These are phyloP conservation scores for Teratosphaeria destructans DNA, from an alignment of 2,329 filamentous ascomycete species.

Conservation along the genomic window DNA sequence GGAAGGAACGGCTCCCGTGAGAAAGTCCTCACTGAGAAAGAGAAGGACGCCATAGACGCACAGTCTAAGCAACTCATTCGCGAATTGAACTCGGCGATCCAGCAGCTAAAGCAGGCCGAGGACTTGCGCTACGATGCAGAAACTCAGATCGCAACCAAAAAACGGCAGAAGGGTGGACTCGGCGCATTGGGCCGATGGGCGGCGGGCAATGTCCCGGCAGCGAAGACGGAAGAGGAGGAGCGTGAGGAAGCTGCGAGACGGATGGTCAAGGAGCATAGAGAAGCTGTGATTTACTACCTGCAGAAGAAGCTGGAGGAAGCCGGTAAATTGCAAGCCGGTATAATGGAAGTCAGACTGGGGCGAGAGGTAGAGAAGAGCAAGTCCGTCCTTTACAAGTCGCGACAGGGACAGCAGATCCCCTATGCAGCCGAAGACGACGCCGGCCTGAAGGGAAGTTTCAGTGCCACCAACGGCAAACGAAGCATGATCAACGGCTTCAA, in stretches of 20 bases:
- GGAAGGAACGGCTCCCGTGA: slow-evolving; percentile 17
- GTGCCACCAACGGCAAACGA: background rate
- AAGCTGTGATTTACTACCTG: slow-evolving; percentile 76
- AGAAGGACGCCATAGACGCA: slow-evolving; percentile 79
- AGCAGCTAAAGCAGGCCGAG: slow-evolving; percentile 70
- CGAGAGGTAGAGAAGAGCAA: slow-evolving; percentile 83
- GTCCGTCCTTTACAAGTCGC: slow-evolving; percentile 63
- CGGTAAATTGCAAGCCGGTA: slow-evolving; percentile 67
- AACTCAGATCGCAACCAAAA: slow-evolving; percentile 58
- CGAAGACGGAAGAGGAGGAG: slow-evolving; percentile 56
- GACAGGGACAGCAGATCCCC: slow-evolving; percentile 12
- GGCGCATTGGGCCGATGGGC: slow-evolving; percentile 62
- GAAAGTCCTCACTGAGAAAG: slow-evolving; percentile 60
- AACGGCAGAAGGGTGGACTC: slow-evolving; percentile 50
- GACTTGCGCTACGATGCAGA: slow-evolving; percentile 69
- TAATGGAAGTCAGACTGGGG: slow-evolving; percentile 84
- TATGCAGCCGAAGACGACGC: slow-evolving; percentile 12
- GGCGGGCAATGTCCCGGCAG: slow-evolving; percentile 40
- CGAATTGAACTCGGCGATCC: slow-evolving; percentile 73
- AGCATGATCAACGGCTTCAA: background rate
- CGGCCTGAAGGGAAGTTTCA: slow-evolving; percentile 1
- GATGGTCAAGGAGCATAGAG: slow-evolving; percentile 59
- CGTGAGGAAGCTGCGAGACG: slow-evolving; percentile 60
- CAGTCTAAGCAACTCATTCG: slow-evolving; percentile 77
- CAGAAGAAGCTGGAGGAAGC: slow-evolving; percentile 65